Base-by-base conservation (phyloP, 257 asterid species). In the Solanum pennellii region DNA sequence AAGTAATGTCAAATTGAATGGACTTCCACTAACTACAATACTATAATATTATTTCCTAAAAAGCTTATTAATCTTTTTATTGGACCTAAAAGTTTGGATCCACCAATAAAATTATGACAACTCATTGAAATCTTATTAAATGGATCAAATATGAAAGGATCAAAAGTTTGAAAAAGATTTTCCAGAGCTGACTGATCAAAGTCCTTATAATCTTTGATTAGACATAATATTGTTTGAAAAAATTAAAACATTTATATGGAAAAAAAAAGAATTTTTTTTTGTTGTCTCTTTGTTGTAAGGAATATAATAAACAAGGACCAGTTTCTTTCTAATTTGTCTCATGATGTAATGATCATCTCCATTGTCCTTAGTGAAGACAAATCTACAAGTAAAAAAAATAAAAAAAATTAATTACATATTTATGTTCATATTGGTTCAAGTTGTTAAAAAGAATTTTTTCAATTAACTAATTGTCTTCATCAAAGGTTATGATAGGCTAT, bases 21-120 rank as follows among this genome's bases (percentile, higher is more conserved):
- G 88, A 87, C 90, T 68, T 31, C 87, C 93, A 90, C 92, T 88
- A 83, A 76, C 82, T 76, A 62, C 16, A 10, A 23, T 27, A 11
- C 16, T 65, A 72, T 15, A 52, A 85, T 73, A 82, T 83, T 75
- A 83, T 91, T 86, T 84, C 39, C 88, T 86, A 82, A 82, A 75
- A 82, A 44, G 80, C 31, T 47, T 65, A 12, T 75, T 56, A 59
- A 47, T 62, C 84, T 52, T 69, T 87, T 33, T 62, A 86, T 90
- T 82, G 60, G 23, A 49, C 89, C 92, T 87, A 12, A 90, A 91
- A 92, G 90, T 86, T 86, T 79, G 87, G 86, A 86, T 74, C 88
- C 74, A 31, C 86, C 86, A 68, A 77, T 87, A 41, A 85, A 86
- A 33, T 33, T 15, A 60, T 16, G 62, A 86, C 49, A 35, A 83